Evolutionary conservation across 768 basidiomycete genomes (phyloP).

Genomic region (Kwoniella heveanensis): DNA sequence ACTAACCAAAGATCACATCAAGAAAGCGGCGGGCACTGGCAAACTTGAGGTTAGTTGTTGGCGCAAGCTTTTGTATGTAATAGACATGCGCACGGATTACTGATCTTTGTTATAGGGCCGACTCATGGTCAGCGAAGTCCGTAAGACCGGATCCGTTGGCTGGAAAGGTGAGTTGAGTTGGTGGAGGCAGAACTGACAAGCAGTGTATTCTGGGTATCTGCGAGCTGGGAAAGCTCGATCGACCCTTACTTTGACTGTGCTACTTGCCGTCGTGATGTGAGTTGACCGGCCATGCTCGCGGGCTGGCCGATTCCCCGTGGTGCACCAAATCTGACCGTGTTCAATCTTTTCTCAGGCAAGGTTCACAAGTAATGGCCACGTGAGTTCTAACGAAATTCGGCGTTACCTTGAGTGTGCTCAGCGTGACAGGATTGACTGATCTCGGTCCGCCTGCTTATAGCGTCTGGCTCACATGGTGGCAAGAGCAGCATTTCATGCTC

Average conservation of each 20-base stretch:
- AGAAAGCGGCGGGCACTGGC: conserved; percentile 62
- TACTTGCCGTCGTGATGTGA: conserved; percentile 66
- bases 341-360: conserved; percentile 30
- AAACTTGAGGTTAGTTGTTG: conserved; percentile 60
- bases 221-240: conserved; percentile 62
- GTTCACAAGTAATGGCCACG: conserved; percentile 63
- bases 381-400: no score
- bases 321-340: no score
- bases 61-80: no score
- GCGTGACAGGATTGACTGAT: conserved; percentile 12
- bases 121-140: conserved; percentile 66
- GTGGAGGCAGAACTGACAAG: conserved; percentile 14
- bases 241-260: conserved; percentile 62
- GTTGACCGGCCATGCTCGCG: conserved; percentile 25
- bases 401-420: no score
- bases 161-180: conserved; percentile 28
- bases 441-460: conserved; percentile 5
- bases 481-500: conserved; percentile 62
- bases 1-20: conserved; percentile 32
- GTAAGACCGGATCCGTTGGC: conserved; percentile 65
- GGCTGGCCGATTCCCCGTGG: background rate
- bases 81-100: background rate
- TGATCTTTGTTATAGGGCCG: conserved; percentile 57
- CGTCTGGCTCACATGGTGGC: conserved; percentile 72
- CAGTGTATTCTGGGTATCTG: conserved; percentile 68